These are phyloP conservation scores for Thermothielavioides terrestris DNA, from an alignment of 495 filamentous ascomycete species.

Conservation along the genomic window DNA sequence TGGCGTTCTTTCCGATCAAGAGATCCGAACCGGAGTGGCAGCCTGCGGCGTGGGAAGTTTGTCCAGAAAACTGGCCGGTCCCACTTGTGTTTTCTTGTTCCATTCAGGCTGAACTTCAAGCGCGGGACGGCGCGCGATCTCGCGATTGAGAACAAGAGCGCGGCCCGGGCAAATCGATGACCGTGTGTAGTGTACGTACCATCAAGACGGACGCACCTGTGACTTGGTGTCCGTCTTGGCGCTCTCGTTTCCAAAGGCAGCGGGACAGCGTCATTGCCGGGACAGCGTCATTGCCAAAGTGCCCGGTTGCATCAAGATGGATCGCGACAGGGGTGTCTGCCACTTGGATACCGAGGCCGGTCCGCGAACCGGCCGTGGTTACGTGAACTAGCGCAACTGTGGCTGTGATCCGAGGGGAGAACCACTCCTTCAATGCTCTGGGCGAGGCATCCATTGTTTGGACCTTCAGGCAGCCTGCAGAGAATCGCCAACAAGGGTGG, in stretches of 20 bases:
- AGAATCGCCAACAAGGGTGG: background rate
- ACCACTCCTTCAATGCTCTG: background rate
- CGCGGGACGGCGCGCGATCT: constrained; percentile 11
- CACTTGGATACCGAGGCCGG: too few species aligned
- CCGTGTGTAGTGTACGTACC: too few species aligned
- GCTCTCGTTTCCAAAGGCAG: background rate
- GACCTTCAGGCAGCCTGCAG: background rate
- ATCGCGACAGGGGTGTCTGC: background rate
- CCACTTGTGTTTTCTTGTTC: constrained; percentile 8
- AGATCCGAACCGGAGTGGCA: constrained; percentile 17
- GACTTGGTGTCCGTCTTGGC: background rate
- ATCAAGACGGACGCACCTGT: background rate
- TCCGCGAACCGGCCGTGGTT: background rate
- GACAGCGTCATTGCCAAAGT: too few species aligned
- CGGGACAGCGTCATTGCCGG: too few species aligned
- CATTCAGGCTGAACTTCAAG: constrained; percentile 13
- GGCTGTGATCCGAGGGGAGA: background rate
- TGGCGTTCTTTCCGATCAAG: constrained; percentile 17
- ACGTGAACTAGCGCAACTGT: too few species aligned
- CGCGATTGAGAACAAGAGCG: constrained; percentile 6
- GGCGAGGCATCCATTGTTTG: background rate
- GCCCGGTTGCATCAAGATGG: too few species aligned
- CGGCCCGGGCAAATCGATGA: background rate
- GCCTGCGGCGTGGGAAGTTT: constrained; percentile 5
- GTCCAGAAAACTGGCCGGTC: constrained; percentile 1